Conservation (phyloP, 2,329 filamentous ascomycete genomes). For the Hypoxylon sp. region DNA sequence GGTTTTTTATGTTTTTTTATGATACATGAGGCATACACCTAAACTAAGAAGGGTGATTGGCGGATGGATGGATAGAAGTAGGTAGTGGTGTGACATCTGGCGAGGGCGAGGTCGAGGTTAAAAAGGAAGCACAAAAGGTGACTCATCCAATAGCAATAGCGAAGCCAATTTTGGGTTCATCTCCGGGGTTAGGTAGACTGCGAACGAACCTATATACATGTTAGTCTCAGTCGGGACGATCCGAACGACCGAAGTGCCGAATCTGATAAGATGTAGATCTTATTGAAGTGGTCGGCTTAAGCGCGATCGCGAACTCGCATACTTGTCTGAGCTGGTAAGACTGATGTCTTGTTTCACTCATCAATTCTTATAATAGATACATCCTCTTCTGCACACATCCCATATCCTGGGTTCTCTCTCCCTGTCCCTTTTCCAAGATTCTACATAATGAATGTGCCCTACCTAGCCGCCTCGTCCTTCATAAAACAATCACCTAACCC, state of each 20-base stretch:
- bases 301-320: neutral
- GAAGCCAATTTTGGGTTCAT: neutral
- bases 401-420: slow-evolving; percentile 4
- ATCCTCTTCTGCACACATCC: slow-evolving; percentile 8
- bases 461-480: neutral
- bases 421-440: neutral
- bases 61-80: neutral
- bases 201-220: neutral
- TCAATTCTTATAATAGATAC: slow-evolving; percentile 9
- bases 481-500: neutral
- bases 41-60: neutral
- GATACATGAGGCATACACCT: neutral
- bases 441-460: slow-evolving; percentile 1
- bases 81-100: slow-evolving; percentile 36
- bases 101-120: slow-evolving; percentile 14
- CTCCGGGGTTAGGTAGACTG: neutral
- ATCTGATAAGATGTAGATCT: slow-evolving; percentile 10
- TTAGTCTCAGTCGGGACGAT: slow-evolving; percentile 7
- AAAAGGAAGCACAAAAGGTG: neutral
- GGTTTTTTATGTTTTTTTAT: neutral
- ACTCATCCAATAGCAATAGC: neutral
- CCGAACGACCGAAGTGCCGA: slow-evolving; percentile 20
- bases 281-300: neutral
- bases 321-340: too few relatives aligned
- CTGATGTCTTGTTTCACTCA: slow-evolving; percentile 14